Percentiles rank a stretch among this genome's conserved stretches.
These are phyloP conservation scores for Grigorovia transvaalensis DNA, from an alignment of 805 yeast genomes.

Conservation along the genomic window DNA sequence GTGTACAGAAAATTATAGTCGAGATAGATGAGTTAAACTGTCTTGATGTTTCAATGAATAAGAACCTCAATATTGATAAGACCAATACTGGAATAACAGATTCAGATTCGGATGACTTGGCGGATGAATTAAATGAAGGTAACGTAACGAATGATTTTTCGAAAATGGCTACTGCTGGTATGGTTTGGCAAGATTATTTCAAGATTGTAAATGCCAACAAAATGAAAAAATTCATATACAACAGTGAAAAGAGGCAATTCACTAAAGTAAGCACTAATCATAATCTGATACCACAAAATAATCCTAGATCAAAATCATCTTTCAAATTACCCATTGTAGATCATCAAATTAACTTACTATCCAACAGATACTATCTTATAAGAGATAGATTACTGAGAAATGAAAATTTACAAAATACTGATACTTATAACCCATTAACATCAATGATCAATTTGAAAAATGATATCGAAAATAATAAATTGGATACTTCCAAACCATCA, in stretches of 20 bases:
- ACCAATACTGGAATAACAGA: not conserved
- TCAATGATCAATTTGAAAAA: conserved; percentile 21
- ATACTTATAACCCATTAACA: conserved; percentile 28
- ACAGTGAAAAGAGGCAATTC: conserved; percentile 52
- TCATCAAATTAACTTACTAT: conserved; percentile 34
- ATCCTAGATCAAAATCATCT: not conserved
- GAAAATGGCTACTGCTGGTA: not conserved
- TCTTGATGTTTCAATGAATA: not conserved
- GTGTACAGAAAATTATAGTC: conserved; percentile 50
- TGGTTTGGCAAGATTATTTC: conserved; percentile 69
- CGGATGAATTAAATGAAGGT: not conserved
- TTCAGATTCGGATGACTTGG: not conserved
- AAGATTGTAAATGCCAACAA: conserved; percentile 50
- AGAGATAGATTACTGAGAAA: conserved; percentile 67
- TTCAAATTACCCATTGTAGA: conserved; percentile 20
- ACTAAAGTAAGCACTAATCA: conserved; percentile 15
- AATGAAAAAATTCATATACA: conserved; percentile 58
- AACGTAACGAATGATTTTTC: conserved; percentile 8
- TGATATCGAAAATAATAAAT: conserved; percentile 7
- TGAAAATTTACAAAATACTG: conserved; percentile 50
- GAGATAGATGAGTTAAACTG: conserved; percentile 36
- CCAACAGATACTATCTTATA: conserved; percentile 49
- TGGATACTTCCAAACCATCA: conserved; percentile 4
- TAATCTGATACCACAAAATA: conserved; percentile 1
- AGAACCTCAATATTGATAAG: not conserved